Evolutionary conservation across 306 rosid species (phyloP), one percentile per base, ranked within the genome.

Genomic region (Vigna nakashimae): DNA sequence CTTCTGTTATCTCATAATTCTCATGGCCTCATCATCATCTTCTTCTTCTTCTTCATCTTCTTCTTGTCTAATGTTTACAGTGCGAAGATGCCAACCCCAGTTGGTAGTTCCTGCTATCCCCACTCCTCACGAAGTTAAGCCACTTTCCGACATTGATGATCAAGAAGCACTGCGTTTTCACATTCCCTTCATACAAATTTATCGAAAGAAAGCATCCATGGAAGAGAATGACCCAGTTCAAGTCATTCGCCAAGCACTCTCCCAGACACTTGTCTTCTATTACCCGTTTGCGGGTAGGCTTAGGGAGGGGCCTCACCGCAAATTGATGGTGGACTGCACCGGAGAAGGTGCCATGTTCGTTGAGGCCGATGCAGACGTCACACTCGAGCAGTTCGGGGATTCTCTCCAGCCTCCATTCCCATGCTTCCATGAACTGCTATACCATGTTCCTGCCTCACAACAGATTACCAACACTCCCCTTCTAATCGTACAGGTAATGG

Each of bases 381-480:
- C 73, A 8, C 40, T 68, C 14, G 12, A 53, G 9, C 81, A 84
- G 9, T 78, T 87, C 22, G 83, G 85, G 0, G 78, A 82, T 13
- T 30, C 64, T 32, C 85, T 82, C 34, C 80, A 71, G 18, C 90
- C 86, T 11, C 88, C 90, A 0, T 82, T 84, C 40, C 84, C 88
- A 17, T 84, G 83, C 82, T 65, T 30, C 32, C 32, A 30, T 11
- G 74, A 82, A n/a, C 83, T 87, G 22, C 78, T 87, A 18, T 75
- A 26, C 59, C 26, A 76, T n/a, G 48, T 43, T 43, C 48, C 48
- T 9, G 48, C 4, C 48, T 3, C 48, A 1, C 18, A 49, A 5
- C 0, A 49, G 5, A 15, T 49, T 14, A 4, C 2, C 8, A 5
- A 49, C 53, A 59, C 34, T 52, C 89, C 89, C 2, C 62, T 85